These are phyloP conservation scores for Podaxis rugospora DNA, from an alignment of 768 basidiomycete species.

Conservation along the genomic window DNA sequence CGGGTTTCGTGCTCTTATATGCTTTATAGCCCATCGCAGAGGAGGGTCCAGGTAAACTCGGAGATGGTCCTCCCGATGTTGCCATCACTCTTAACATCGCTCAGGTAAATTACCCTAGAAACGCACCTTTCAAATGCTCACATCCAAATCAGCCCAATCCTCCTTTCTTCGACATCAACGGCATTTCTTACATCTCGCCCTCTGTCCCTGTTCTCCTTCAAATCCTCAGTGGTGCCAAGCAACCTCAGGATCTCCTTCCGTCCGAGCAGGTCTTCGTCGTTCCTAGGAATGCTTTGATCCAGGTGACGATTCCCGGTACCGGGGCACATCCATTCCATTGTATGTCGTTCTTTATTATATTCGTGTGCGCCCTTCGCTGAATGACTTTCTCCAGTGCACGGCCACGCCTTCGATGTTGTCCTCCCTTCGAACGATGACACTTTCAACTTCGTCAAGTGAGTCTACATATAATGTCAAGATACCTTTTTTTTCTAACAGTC, in stretches of 20 bases:
- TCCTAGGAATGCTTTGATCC: background rate
- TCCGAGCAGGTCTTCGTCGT: conserved; percentile 6
- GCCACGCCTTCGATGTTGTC: conserved; percentile 24
- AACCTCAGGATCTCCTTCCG: conserved; percentile 2
- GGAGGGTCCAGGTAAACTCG: conserved; percentile 1
- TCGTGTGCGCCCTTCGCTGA: background rate
- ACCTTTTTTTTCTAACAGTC: background rate
- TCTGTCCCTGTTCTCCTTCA: conserved; percentile 8
- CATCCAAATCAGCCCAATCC: conserved; percentile 8
- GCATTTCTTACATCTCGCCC: conserved; percentile 1
- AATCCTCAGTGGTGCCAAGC: conserved; percentile 6
- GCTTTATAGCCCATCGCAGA: conserved; percentile 15
- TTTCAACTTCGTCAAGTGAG: conserved; percentile 12
- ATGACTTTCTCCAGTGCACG: conserved; percentile 15
- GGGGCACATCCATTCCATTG: conserved; percentile 7
- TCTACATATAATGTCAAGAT: background rate
- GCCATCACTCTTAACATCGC: background rate
- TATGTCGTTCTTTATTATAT: background rate
- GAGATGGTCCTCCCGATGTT: conserved; percentile 9
- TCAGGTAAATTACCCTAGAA: background rate
- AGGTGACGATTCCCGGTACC: conserved; percentile 10
- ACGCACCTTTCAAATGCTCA: background rate
- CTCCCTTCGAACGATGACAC: conserved; percentile 3
- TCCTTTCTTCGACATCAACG: conserved; percentile 10
- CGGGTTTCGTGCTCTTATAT: conserved; percentile 1